Evolutionary conservation across 805 yeast species (phyloP).

Genomic region (Lipomyces chichibuensis): DNA sequence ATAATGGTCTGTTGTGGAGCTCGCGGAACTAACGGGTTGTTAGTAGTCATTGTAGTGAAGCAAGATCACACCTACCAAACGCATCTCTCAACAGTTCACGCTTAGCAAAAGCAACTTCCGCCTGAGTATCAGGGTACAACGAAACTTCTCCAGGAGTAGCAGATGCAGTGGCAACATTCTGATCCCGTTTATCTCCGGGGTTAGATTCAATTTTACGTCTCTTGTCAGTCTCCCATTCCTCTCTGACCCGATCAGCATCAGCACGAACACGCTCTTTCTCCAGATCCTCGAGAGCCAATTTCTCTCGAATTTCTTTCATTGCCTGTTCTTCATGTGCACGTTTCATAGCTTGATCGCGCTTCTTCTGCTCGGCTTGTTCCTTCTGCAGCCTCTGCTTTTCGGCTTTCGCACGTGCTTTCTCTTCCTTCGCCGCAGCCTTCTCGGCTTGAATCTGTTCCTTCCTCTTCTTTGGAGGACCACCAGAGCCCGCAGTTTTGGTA

Average conservation of each 20-base stretch:
- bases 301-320: constrained; percentile 24
- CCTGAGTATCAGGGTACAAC: constrained; percentile 15
- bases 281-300: constrained; percentile 13
- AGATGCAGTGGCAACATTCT: not conserved
- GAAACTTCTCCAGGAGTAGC: not conserved
- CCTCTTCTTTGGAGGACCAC: constrained; percentile 7
- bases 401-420: constrained; percentile 15
- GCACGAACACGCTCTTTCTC: constrained; percentile 1
- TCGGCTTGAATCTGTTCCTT: constrained; percentile 19
- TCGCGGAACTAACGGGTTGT: not conserved
- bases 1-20: not conserved
- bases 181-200: not conserved
- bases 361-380: constrained; percentile 21
- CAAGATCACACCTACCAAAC: constrained; percentile 2
- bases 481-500: not conserved
- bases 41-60: not conserved
- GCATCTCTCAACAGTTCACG: constrained; percentile 13
- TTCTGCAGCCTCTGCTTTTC: constrained; percentile 16
- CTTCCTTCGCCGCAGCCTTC: constrained; percentile 14
- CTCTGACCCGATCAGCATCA: not conserved
- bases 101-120: constrained; percentile 17
- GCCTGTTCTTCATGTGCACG: constrained; percentile 19
- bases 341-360: constrained; percentile 10
- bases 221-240: not conserved
- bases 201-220: not conserved